Evolutionary conservation across 164 flowering plant genomes (phyloP), one percentile per base, ranked within the genome.

Genomic region (Umbellularia californica): DNA sequence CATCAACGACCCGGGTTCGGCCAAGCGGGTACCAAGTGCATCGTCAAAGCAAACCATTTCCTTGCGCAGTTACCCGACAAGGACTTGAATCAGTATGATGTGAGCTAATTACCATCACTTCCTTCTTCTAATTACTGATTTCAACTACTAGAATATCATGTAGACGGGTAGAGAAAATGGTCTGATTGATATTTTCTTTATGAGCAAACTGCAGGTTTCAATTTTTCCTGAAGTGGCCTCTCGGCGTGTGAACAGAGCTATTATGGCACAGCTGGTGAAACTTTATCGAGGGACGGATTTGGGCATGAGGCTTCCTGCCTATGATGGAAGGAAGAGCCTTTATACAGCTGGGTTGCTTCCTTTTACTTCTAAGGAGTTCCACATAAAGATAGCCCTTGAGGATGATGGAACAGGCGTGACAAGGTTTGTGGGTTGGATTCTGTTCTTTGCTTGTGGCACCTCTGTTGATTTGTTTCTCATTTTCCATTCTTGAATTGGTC

Each of bases 331-430:
- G 70, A 82, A 69, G 50, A 75, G 75, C 63, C 83, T 89, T 22
- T 89, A 89, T 74, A 89, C 90, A 19, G 90, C 89, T 69, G 85
- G 87, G 14, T 20, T 62, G 19, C 81, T 87, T 17, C 92, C 92
- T 67, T 89, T 89, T 70, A 72, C 64, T 41, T 81, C 85, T 3
- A 84, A 84, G 66, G 89, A 86, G 69, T 89, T 89, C 79, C 77
- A 17, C 4, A 77, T 87, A 3, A 83, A 51, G 24, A 58, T 89
- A 13, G 71, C 51, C 50, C 83, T 80, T 52, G 82, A 84, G 52
- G 82, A 83, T 19, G 83, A 82, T n/a, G 81, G 77, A 22, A 28
- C 68, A 15, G 76, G 69, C 23, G 13, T 50, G 60, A 25, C 62
- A 11, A 83, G 74, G 84, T 85, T 19, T 41, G 47, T 41, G 47